Conservation (phyloP, 192 early-diverging fungal genomes). For the Coemansia sp. region DNA sequence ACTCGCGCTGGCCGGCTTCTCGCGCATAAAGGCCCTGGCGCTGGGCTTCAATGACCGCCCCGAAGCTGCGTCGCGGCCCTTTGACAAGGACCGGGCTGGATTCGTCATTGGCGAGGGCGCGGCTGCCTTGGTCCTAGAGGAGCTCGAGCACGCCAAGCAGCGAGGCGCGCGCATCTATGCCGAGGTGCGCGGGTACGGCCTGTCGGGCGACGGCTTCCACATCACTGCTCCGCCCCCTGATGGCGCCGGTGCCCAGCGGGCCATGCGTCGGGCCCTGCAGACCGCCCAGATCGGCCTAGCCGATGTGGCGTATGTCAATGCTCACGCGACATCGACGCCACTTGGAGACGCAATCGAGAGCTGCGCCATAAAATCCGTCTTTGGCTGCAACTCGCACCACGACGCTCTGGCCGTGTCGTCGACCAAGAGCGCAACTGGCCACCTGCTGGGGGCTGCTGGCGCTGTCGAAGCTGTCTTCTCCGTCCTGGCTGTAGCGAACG, state of each 20-base stretch:
- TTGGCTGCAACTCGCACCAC: slow-evolving; percentile 46
- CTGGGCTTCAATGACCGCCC: slow-evolving; percentile 80
- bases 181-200: slow-evolving; percentile 84
- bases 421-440: slow-evolving; percentile 89
- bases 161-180: slow-evolving; percentile 90
- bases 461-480: slow-evolving; percentile 91
- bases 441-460: slow-evolving; percentile 93
- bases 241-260: slow-evolving; percentile 80
- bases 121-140: slow-evolving; percentile 85
- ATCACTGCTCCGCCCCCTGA: slow-evolving; percentile 89
- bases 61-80: slow-evolving; percentile 80
- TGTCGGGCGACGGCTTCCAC: slow-evolving; percentile 89
- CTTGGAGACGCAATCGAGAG: slow-evolving; percentile 86
- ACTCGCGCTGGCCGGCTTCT: slow-evolving; percentile 85
- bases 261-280: slow-evolving; percentile 80
- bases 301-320: slow-evolving; percentile 87
- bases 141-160: slow-evolving; percentile 77
- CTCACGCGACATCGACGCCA: slow-evolving; percentile 89
- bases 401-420: slow-evolving; percentile 72
- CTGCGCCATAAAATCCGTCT: slow-evolving; percentile 76
- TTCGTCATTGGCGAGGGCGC: slow-evolving; percentile 96
- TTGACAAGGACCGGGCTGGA: slow-evolving; percentile 81
- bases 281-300: slow-evolving; percentile 57
- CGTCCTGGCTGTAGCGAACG: slow-evolving; percentile 68
- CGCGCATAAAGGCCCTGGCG: slow-evolving; percentile 75